Evolutionary conservation across 2,329 filamentous ascomycete species (phyloP).

Genomic region (Penicillium sp.): DNA sequence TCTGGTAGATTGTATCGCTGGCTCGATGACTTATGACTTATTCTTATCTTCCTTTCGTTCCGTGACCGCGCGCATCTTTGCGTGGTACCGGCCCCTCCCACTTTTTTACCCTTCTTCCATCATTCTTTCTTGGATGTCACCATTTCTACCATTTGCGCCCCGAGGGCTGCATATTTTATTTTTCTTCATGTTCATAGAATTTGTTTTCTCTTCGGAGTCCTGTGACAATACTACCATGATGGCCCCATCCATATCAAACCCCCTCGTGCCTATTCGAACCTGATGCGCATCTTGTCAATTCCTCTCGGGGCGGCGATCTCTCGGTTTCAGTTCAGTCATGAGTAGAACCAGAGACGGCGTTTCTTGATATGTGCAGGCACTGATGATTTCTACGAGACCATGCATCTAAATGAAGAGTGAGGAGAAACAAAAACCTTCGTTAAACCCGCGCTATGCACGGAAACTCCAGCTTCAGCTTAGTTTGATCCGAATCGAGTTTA

Average conservation of each 20-base stretch:
- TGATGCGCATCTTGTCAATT: constrained; percentile 1
- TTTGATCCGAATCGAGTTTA: neutral
- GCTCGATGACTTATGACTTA: constrained; percentile 25
- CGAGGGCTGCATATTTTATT: constrained; percentile 21
- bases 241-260: constrained; percentile 7
- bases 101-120: constrained; percentile 16
- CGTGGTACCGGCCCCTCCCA: neutral
- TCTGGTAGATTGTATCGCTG: constrained; percentile 29
- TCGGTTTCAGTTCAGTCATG: neutral
- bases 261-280: constrained; percentile 1
- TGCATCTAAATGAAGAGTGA: neutral
- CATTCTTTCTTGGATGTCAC: constrained; percentile 20
- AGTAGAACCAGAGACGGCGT: neutral
- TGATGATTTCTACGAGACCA: constrained; percentile 6
- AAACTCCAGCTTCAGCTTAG: neutral
- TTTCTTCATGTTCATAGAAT: constrained; percentile 24
- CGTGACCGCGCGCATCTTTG: constrained; percentile 1
- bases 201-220: constrained; percentile 17
- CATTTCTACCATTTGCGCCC: constrained; percentile 20
- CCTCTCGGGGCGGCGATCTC: neutral
- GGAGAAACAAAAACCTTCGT: neutral
- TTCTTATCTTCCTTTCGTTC: constrained; percentile 23
- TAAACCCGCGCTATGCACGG: neutral
- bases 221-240: constrained; percentile 29
- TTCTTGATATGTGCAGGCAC: neutral